phyloP scores from a whole-genome alignment of 2,329 filamentous ascomycete genomes.

The Mariannaea sp. region DNA sequence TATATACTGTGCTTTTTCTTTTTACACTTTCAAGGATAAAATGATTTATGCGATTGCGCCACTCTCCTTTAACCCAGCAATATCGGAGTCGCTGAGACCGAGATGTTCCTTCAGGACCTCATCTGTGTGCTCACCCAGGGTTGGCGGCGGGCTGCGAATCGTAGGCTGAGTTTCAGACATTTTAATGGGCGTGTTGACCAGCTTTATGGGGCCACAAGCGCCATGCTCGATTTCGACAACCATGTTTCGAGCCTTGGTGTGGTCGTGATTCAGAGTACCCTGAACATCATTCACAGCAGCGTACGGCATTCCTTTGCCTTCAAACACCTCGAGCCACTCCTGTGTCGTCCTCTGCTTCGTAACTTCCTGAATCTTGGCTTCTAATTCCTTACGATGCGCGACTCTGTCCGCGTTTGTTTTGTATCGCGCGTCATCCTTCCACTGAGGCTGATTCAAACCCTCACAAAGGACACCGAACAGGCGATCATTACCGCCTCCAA shows the following conservation, averaged over 20 bases:
- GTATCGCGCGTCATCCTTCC: conserved; percentile 64
- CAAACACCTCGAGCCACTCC: conserved; percentile 85
- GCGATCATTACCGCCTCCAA: conserved; percentile 74
- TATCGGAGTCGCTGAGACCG: conserved; percentile 61
- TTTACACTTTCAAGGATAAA: no score
- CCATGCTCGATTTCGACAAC: conserved; percentile 85
- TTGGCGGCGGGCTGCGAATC: conserved; percentile 79
- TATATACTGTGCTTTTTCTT: no score
- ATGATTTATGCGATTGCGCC: conserved; percentile 67
- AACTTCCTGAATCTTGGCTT: conserved; percentile 75
- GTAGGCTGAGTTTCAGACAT: conserved; percentile 82
- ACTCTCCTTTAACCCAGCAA: conserved; percentile 64
- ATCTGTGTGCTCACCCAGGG: conserved; percentile 84
- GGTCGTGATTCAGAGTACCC: conserved; percentile 79
- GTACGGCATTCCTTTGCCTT: conserved; percentile 91
- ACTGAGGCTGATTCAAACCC: conserved; percentile 60
- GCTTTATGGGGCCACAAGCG: conserved; percentile 80
- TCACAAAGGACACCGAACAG: conserved; percentile 69
- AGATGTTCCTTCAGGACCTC: conserved; percentile 72
- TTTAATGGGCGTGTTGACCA: conserved; percentile 95
- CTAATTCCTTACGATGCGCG: conserved; percentile 74
- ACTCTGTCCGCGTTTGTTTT: conserved; percentile 67
- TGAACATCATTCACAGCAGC: conserved; percentile 94
- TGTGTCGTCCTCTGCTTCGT: conserved; percentile 79
- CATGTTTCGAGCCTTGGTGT: conserved; percentile 87